Percentiles rank a stretch among this genome's conserved stretches.
phyloP scores from a whole-genome alignment of 2,329 filamentous ascomycete species.

The Penicillium expansum region DNA sequence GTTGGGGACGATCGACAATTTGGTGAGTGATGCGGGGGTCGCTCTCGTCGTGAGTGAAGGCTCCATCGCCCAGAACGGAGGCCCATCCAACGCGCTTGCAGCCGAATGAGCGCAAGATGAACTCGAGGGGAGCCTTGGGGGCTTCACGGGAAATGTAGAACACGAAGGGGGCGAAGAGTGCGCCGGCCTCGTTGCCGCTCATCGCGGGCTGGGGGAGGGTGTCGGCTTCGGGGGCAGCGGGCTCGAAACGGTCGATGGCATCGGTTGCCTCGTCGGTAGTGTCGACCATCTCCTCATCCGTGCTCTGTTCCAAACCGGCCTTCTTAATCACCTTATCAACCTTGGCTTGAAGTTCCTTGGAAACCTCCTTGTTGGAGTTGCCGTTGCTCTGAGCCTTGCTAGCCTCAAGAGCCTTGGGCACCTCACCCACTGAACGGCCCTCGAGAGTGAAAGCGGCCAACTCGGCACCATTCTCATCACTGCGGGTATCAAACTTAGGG shows the following conservation, averaged over 20 bases:
- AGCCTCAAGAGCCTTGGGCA: slow-evolving; percentile 52
- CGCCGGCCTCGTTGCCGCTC: slow-evolving; percentile 63
- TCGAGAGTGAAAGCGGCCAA: slow-evolving; percentile 88
- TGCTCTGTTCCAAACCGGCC: slow-evolving; percentile 40
- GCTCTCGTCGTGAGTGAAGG: slow-evolving; percentile 84
- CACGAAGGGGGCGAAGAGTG: slow-evolving; percentile 84
- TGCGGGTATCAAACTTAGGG: slow-evolving; percentile 82
- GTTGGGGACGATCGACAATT: slow-evolving; percentile 82
- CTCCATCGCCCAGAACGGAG: slow-evolving; percentile 80
- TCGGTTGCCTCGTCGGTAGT: slow-evolving; percentile 53
- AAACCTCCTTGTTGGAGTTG: slow-evolving; percentile 56
- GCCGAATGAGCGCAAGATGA: slow-evolving; percentile 88
- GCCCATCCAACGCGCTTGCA: slow-evolving; percentile 98
- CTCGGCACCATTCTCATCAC: slow-evolving; percentile 87
- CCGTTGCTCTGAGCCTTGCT: slow-evolving; percentile 53
- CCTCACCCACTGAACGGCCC: slow-evolving; percentile 58
- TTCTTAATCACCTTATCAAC: slow-evolving; percentile 56
- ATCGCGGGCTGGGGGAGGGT: slow-evolving; percentile 74
- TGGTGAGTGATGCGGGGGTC: slow-evolving; percentile 93
- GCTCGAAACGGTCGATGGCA: slow-evolving; percentile 87
- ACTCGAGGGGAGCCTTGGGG: slow-evolving; percentile 84
- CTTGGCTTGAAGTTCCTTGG: slow-evolving; percentile 67
- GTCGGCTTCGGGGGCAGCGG: slow-evolving; percentile 79
- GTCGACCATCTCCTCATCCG: slow-evolving; percentile 45
- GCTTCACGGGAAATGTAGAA: slow-evolving; percentile 94